Base-by-base conservation (phyloP, 768 basidiomycete genomes). In the Podaxis carcinomalis region DNA sequence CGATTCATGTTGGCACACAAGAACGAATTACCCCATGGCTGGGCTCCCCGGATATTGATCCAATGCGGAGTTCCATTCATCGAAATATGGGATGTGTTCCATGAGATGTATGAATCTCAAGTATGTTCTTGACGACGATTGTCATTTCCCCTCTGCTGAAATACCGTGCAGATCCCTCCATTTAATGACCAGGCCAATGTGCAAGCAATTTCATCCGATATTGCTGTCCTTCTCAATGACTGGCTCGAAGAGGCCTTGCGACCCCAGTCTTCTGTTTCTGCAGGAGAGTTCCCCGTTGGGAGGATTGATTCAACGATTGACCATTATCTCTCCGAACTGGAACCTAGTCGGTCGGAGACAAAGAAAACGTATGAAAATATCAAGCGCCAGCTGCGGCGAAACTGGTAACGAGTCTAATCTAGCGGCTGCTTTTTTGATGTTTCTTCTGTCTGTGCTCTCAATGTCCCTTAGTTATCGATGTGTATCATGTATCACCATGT, bases 51-150 rank as follows among this genome's bases (percentile, higher is more conserved):
- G 50, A 80, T 92, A 58, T 75, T 98, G 60, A 78, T 86, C 19
- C 88, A 94, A 71, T 95, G 89, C 57, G 86, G 89, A 1, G 88
- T 95, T 23, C 88, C 92, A 7, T 88, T 84, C 66, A 78, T 82
- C 37, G 91, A 94, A 60, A 81, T 95, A 56, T 96, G 93, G 85
- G 89, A 92, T 65, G 83, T 89, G 21, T 80, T 93, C 64, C 88
- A 92, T 65, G 89, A 89, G 69, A 89, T 93, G 83, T 91, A 92
- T 63, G 90, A 93, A 70, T 91, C 90, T 25, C 90, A 93, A 77
- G 95, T 94, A 72, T 67, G 79, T 72, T 62, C 36, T 51, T 9
- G 16, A 46, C 6, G 40, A 16, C 54, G 19, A 40, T 37, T 39
- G 40, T 13, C 47, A 21, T 36, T 16, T 51, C 52, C 42, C 14